Base-by-base conservation (phyloP, 2,329 filamentous ascomycete species). In the Paraphoma chrysanthemicola region DNA sequence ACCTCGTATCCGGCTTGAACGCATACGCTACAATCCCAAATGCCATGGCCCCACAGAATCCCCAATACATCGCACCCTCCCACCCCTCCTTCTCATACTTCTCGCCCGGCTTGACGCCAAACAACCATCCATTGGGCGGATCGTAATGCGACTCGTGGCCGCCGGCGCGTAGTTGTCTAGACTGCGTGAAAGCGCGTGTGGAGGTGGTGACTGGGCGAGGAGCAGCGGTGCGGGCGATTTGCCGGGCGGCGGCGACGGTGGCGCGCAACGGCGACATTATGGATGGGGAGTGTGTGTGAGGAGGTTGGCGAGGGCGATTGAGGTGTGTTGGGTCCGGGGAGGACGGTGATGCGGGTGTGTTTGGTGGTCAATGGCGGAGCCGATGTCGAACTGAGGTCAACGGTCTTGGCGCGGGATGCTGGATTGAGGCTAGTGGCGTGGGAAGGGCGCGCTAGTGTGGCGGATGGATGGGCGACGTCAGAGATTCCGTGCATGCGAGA, bases 1-100 rank as follows among this genome's bases (percentile, higher is more conserved):
- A 99, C 95, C 92, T 96, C 63, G 94, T 98, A 85, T 99, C 95
- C 51, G 95, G 95, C 88, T 98, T 98, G 78, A 95, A 98, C 61
- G 92, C 92, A 81, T 97, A 92, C 64, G 90, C 92, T 64, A 97
- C 83, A 59, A 86, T 87, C 52, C 88, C 89, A 64, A 92, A 83
- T 29, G 87, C 80, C 72, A 96, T 80, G 72, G 88, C 90, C 52
- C 91, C 92, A 76, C 89, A 90, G 79, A 96, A 93, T 48, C 93
- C 93, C 77, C 91, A 91, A 77, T 90, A 90, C 83, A 90, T 93
- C 53, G 93, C 80, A 66, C 84, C 88, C 85, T 99, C 95, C 95
- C 95, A 99, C 50, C 94, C 95, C 82, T 99, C 95, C 78, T 92
- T 91, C 85, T 96, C 88, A 76, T 92, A 88, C 84, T 97, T 96